Evolutionary conservation across 257 asterid species (phyloP).

Genomic region (Thymus mandschuricus): DNA sequence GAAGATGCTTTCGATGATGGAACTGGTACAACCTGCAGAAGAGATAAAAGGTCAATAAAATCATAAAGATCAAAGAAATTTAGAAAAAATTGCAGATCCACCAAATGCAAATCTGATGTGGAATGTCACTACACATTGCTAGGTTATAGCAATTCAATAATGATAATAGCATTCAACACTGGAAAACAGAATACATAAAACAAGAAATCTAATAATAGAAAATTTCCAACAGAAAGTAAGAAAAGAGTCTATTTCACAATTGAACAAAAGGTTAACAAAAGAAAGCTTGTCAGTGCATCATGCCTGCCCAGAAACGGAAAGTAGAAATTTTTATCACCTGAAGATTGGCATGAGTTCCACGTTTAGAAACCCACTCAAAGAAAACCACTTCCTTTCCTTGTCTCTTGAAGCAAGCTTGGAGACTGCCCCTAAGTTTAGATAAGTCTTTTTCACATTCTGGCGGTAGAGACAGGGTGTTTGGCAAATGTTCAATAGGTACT

Average conservation of each 20-base stretch:
- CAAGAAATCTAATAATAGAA: slow-evolving; percentile 16
- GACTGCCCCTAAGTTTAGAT: slow-evolving; percentile 58
- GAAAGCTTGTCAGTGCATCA: slow-evolving; percentile 20
- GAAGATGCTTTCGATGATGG: slow-evolving; percentile 72
- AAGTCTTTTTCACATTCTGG: slow-evolving; percentile 75
- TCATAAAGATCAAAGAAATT: slow-evolving; percentile 27
- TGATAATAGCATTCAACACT: slow-evolving; percentile 11
- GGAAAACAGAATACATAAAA: slow-evolving; percentile 26
- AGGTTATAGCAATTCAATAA: slow-evolving; percentile 15
- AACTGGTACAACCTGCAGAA: slow-evolving; percentile 78
- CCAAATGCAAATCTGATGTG: slow-evolving; percentile 24
- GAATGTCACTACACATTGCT: slow-evolving; percentile 27
- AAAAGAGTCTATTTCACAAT: slow-evolving; percentile 9
- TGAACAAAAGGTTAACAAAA: slow-evolving; percentile 20
- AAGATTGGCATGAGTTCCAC: slow-evolving; percentile 94
- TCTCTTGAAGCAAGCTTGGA: slow-evolving; percentile 69
- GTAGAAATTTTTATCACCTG: slow-evolving; percentile 54
- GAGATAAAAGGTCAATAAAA: slow-evolving; percentile 15
- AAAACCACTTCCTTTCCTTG: slow-evolving; percentile 82
- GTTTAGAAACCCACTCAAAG: slow-evolving; percentile 85
- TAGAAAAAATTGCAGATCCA: slow-evolving; percentile 8
- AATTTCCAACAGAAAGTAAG: slow-evolving; percentile 13
- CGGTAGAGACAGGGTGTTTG: slow-evolving; percentile 73
- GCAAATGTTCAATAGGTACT: slow-evolving; percentile 82
- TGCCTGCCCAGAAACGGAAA: slow-evolving; percentile 10